Base-by-base conservation (phyloP, 345 rosid genomes). In the Luvunga scandens region DNA sequence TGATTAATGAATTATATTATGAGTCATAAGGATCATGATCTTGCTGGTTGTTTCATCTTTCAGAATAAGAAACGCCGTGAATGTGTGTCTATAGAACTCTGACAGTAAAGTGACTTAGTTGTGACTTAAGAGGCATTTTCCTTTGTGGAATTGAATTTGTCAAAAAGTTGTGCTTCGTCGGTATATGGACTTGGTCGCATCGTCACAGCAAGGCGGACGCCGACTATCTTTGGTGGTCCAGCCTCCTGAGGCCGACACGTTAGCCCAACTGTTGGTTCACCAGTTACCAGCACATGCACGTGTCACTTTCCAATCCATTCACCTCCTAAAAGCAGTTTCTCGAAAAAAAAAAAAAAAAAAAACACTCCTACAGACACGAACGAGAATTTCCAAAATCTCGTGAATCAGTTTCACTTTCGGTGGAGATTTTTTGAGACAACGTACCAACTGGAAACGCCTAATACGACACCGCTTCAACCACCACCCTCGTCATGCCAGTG, bases 161-260 rank as follows among this genome's bases (percentile, higher is more conserved):
- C 19, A 80, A 87, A 89, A 93, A 90, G 94, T 79, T 34, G 9
- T 50, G 77, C 82, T 91, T 92, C 83, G 97, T 84, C 91, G 10
- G 79, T 77, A 78, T 79, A 2, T 38, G 77, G 80, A 81, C 86
- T 69, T 39, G 78, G 84, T 81, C 86, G 7, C 71, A 25, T 2
- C 22, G 45, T 76, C 75, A 71, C 80, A 77, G 56, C 77, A 66
- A 33, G 69, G 71, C 79, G 79, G 79, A 71, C 88, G 88, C 89
- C 89, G 92, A 85, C 92, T 75, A 66, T 36, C 34, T 5, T 75
- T 9, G 56, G 80, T 91, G 87, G 91, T 80, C 88, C 84, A 45
- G 8, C 63, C 85, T 75, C 79, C 78, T 72, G 82, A 78, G n/a
- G 65, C 67, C 45, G 79, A 81, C 88, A 81, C 89, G 88, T 85